Evolutionary conservation across 371 early-diverging fungal genomes (phyloP), one percentile per base, ranked within the genome.

Genomic region (Capniomyces stellatus): DNA sequence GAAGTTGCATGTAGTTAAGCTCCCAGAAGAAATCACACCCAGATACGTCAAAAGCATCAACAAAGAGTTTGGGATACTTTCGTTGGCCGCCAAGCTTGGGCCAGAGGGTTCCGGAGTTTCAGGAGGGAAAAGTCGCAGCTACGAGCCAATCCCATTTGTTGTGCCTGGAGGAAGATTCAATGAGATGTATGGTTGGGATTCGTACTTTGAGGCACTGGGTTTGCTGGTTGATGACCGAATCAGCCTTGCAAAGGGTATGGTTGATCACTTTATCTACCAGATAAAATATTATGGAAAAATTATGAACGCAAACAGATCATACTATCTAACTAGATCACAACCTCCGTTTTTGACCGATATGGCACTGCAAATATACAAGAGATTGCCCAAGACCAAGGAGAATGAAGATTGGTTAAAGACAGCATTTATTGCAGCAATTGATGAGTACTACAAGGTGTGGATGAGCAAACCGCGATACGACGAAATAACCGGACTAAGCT

Each of bases 161-260:
- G 96, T 97, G 0, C 98, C 96, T 1, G 98, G 98, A 30, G 98
- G 98, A 2, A 75, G 98, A 0, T 97, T 95, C 71, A 97, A 95
- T 66, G 98, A 97, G 71, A 92, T 91, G 87, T 97, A 97, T 63
- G 95, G 96, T 0, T 95, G 96, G 97, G 96, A 97, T 62, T 83
- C 84, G 28, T 94, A 93, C 62, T 97, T 97, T 71, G 89, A 88
- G 56, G 75, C 87, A 0, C 67, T 94, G 13, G 98, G 95, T 4
- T 66, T 97, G 29, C 60, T 91, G 35, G 78, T 78, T 13, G 93
- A 92, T 60, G 83, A 81, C 3, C 79, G 86, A 6, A 53, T 82
- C 23, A 87, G 88, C 51, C 62, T 95, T 54, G 89, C 85, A 2
- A 75, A 81, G 52, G 81, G 84, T 61, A 97, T 97, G 96, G 87